These are phyloP conservation scores for Aechmea fasciata DNA, from an alignment of 176 grass and related monocot genomes.

Conservation along the genomic window DNA sequence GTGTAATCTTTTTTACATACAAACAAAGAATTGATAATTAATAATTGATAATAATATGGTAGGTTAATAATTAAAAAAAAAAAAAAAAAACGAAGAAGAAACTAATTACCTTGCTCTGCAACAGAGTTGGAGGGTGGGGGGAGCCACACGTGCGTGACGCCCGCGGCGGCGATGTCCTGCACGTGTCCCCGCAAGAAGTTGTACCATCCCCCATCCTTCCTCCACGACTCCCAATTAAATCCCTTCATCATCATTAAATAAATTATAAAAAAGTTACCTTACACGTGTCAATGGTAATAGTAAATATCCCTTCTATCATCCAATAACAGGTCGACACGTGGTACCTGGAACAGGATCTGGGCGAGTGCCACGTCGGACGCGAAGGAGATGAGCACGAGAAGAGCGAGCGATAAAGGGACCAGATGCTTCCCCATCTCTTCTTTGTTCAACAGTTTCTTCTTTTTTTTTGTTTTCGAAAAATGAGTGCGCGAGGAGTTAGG, in stretches of 20 bases:
- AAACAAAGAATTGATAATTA: no score
- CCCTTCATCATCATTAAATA: conserved; percentile 17
- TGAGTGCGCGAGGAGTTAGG: no score
- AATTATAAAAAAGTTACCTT: no score
- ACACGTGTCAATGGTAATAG: neutral
- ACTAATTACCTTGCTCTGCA: conserved; percentile 8
- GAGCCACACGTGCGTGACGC: conserved; percentile 38
- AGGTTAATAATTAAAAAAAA: neutral
- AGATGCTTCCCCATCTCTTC: conserved; percentile 13
- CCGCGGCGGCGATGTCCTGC: conserved; percentile 8
- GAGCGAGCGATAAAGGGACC: neutral
- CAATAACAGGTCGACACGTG: neutral
- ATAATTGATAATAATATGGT: neutral
- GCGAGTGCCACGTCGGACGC: conserved; percentile 15
- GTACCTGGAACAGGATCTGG: conserved; percentile 61
- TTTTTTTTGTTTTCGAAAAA: neutral
- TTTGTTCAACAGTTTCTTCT: neutral
- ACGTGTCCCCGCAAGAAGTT: conserved; percentile 19
- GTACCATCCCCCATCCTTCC: conserved; percentile 32
- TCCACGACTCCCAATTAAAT: conserved; percentile 43
- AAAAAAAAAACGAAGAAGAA: neutral
- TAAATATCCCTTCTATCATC: neutral
- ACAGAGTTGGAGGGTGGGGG: conserved; percentile 21
- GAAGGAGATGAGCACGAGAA: conserved; percentile 26
- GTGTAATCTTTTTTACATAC: no score